Conservation (phyloP, 768 basidiomycete genomes). For the Arthromyces matolae region DNA sequence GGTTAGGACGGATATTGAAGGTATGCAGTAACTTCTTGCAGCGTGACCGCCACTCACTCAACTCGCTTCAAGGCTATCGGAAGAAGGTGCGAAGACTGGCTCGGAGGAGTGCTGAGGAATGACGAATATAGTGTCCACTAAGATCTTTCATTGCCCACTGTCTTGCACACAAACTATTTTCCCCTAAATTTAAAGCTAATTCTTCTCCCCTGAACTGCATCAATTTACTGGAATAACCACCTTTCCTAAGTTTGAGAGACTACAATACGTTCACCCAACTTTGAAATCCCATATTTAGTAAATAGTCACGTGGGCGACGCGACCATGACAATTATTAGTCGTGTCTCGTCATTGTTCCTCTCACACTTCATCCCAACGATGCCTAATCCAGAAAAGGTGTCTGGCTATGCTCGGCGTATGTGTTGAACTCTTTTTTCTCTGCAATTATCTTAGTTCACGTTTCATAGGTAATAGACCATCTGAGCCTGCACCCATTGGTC, state of each 20-base stretch:
- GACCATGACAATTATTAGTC: conserved; percentile 5
- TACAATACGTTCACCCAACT: no score
- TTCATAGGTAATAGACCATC: conserved; percentile 29
- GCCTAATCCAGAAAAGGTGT: conserved; percentile 33
- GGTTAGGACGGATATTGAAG: conserved; percentile 58
- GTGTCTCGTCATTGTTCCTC: conserved; percentile 8
- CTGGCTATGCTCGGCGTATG: conserved; percentile 29
- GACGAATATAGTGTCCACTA: no score
- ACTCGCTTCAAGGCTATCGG: conserved; percentile 64
- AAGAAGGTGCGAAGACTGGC: conserved; percentile 94
- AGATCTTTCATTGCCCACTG: no score
- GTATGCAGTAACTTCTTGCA: conserved; percentile 33
- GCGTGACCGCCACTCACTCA: conserved; percentile 1
- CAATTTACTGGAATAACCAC: no score
- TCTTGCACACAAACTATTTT: no score
- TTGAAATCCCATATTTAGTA: no score
- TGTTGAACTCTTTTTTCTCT: background rate
- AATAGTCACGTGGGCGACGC: conserved; percentile 20
- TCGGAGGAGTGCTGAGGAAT: conserved; percentile 85
- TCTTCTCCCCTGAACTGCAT: no score
- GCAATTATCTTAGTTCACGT: background rate
- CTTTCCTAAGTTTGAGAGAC: no score
- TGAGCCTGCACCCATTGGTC: conserved; percentile 36
- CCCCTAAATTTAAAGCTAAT: no score
- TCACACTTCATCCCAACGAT: conserved; percentile 19